Evolutionary conservation across 495 filamentous ascomycete genomes (phyloP).

Genomic region (Acidomyces sp.): DNA sequence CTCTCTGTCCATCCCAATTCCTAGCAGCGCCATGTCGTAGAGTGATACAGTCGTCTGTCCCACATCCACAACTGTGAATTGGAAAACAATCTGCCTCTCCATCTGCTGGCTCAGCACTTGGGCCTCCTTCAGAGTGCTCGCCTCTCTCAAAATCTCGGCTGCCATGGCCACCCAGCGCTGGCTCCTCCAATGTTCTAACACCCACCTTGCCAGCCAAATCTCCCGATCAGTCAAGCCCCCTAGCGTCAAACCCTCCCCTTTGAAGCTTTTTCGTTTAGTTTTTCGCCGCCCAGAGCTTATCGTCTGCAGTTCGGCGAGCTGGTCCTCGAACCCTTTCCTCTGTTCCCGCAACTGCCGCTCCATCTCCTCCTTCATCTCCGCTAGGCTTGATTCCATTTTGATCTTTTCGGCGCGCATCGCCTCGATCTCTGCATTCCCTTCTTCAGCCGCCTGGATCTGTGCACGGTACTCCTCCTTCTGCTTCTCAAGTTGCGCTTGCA

Average conservation of each 20-base stretch:
- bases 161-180: constrained; percentile 88
- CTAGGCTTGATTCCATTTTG: constrained; percentile 74
- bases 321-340: constrained; percentile 56
- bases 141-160: constrained; percentile 80
- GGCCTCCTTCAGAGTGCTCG: constrained; percentile 79
- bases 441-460: constrained; percentile 65
- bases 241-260: not conserved
- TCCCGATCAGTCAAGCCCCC: constrained; percentile 50
- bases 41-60: constrained; percentile 83
- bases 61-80: constrained; percentile 81
- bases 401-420: constrained; percentile 75
- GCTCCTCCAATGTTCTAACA: constrained; percentile 63
- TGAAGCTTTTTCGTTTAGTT: too few relatives aligned
- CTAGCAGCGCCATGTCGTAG: constrained; percentile 88
- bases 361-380: constrained; percentile 71
- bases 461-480: constrained; percentile 77
- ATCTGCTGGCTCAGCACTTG: constrained; percentile 97
- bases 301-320: constrained; percentile 46
- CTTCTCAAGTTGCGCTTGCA: constrained; percentile 76
- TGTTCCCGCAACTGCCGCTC: constrained; percentile 36
- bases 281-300: too few relatives aligned
- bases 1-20: constrained; percentile 83
- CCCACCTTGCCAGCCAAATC: constrained; percentile 50
- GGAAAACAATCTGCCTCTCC: constrained; percentile 87
- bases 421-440: constrained; percentile 62